A percentile compares a stretch with the other conserved stretches of the same genome.
Evolutionary conservation across 1,284 basidiomycete species (phyloP).

Genomic region (Marasmius oreades): DNA sequence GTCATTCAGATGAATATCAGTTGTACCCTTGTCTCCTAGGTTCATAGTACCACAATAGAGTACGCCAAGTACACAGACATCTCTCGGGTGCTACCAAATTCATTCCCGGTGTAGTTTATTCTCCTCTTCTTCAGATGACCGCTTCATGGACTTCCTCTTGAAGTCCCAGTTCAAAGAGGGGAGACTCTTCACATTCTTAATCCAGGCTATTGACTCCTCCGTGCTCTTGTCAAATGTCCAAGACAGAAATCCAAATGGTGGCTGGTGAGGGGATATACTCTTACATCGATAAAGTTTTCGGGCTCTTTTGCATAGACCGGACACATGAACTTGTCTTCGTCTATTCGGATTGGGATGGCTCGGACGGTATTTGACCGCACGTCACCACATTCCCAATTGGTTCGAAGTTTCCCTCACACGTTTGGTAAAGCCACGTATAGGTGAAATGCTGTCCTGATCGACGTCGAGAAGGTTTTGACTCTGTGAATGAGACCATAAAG

Average conservation of each 20-base stretch:
- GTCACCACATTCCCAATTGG: too few species aligned
- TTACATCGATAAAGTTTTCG: slow-evolving; percentile 2
- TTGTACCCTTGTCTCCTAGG: too few species aligned
- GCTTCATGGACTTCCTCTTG: slow-evolving; percentile 10
- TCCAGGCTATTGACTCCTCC: slow-evolving; percentile 2
- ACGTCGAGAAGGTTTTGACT: too few species aligned
- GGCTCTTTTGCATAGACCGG: too few species aligned
- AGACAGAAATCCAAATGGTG: slow-evolving; percentile 22
- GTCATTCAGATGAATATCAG: too few species aligned
- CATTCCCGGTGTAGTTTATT: slow-evolving; percentile 23
- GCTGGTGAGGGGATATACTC: slow-evolving; percentile 24
- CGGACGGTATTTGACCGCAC: too few species aligned
- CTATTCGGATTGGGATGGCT: slow-evolving; percentile 22
- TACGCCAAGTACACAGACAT: slow-evolving; percentile 25
- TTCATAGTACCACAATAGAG: background rate
- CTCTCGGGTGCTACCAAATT: slow-evolving; percentile 21
- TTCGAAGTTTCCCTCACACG: too few species aligned
- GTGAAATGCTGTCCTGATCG: too few species aligned
- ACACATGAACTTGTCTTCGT: slow-evolving; percentile 1
- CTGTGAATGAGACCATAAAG: too few species aligned
- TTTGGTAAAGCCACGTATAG: too few species aligned
- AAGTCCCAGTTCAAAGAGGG: slow-evolving; percentile 24
- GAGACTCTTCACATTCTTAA: slow-evolving; percentile 17
- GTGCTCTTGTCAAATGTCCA: background rate
- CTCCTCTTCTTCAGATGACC: slow-evolving; percentile 18